These are phyloP conservation scores for Trametes pubescens DNA, from an alignment of 1,284 basidiomycete species.

Conservation along the genomic window DNA sequence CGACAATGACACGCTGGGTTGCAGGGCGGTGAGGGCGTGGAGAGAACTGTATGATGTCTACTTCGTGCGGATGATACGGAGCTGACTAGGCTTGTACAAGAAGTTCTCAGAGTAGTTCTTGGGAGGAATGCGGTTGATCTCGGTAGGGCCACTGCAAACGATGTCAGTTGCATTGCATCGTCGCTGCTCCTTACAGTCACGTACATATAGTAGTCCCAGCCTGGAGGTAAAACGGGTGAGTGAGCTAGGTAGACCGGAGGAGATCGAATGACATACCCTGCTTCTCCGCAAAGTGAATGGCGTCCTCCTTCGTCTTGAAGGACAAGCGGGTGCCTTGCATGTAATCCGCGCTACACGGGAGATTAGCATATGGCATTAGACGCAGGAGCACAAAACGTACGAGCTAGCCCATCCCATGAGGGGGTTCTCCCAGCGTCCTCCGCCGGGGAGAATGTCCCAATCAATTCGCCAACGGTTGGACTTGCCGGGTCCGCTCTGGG, in stretches of 20 bases:
- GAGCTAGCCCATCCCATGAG: constrained; percentile 97
- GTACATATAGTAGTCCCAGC: constrained; percentile 83
- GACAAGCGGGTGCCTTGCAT: constrained; percentile 92
- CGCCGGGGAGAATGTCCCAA: constrained; percentile 90
- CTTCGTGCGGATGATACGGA: constrained; percentile 94
- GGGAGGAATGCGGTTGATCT: constrained; percentile 80
- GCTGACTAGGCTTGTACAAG: constrained; percentile 81
- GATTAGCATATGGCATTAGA: constrained; percentile 1
- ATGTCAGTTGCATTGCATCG: constrained; percentile 30
- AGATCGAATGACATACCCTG: constrained; percentile 65
- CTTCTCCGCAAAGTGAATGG: constrained; percentile 93
- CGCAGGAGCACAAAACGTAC: constrained; percentile 56
- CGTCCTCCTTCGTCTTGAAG: constrained; percentile 92
- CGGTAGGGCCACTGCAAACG: constrained; percentile 68
- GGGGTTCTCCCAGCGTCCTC: constrained; percentile 98
- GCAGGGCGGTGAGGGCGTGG: background rate
- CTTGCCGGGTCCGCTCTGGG: constrained; percentile 92
- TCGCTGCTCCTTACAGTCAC: constrained; percentile 37
- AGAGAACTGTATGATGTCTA: constrained; percentile 52
- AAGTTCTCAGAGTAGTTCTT: constrained; percentile 97
- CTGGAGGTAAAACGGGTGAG: constrained; percentile 44
- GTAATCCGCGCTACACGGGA: constrained; percentile 84
- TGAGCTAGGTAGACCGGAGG: background rate
- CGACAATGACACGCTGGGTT: too few relatives aligned
- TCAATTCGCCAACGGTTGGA: constrained; percentile 94